These are phyloP conservation scores for Nymphaea colorata DNA, from an alignment of 164 flowering plant species.

Conservation along the genomic window DNA sequence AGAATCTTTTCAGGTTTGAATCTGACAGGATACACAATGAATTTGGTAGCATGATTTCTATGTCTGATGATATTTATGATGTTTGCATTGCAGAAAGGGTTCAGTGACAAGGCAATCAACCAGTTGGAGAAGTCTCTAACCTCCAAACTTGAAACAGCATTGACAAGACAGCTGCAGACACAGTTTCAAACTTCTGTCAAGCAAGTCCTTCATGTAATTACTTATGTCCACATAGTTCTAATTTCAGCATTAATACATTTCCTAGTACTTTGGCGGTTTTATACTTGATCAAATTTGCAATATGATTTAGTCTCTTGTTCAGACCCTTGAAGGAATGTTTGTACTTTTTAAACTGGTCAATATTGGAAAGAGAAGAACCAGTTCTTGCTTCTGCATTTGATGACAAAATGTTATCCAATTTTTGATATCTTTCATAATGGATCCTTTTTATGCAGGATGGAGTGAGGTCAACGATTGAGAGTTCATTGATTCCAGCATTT, in stretches of 20 bases:
- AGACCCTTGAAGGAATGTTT: too few relatives aligned
- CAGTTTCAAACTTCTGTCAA: conserved; percentile 92
- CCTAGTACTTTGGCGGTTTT: too few relatives aligned
- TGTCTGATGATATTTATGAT: not conserved
- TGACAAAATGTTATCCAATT: too few relatives aligned
- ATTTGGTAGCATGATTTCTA: too few relatives aligned
- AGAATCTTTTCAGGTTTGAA: conserved; percentile 82
- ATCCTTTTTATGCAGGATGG: conserved; percentile 41
- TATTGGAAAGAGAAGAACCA: too few relatives aligned
- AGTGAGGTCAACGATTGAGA: conserved; percentile 60
- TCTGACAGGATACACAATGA: not conserved
- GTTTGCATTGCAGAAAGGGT: conserved; percentile 59
- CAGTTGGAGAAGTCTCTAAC: conserved; percentile 77
- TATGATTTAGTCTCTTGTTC: too few relatives aligned
- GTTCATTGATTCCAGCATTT: conserved; percentile 75
- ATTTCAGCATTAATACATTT: not conserved
- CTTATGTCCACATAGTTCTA: not conserved
- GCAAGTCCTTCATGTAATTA: conserved; percentile 54
- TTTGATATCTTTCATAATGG: too few relatives aligned
- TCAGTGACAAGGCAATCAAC: conserved; percentile 83
- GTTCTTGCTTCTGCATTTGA: too few relatives aligned
- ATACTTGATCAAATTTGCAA: too few relatives aligned
- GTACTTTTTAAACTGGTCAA: too few relatives aligned
- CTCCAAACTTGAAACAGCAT: conserved; percentile 72
- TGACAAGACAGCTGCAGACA: conserved; percentile 80